Evolutionary conservation across 495 filamentous ascomycete genomes (phyloP).

Genomic region (Penicillium flavigenum): DNA sequence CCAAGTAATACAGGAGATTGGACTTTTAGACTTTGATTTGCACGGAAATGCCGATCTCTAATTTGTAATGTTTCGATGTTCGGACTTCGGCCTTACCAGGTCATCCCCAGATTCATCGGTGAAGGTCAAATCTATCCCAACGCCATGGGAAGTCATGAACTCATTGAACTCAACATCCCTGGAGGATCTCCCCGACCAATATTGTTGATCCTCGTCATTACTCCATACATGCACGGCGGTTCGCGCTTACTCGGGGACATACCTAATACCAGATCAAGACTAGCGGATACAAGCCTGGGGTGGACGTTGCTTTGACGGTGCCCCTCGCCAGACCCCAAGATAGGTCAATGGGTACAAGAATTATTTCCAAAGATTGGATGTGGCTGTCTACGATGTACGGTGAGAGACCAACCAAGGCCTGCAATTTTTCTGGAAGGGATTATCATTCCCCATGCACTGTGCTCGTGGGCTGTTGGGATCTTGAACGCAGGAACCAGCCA

Average conservation of each 20-base stretch:
- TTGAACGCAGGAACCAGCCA: constrained; percentile 32
- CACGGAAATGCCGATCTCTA: constrained; percentile 1
- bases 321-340: not conserved
- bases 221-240: not conserved
- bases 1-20: not conserved
- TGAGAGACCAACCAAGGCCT: constrained; percentile 3
- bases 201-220: not conserved
- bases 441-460: not conserved
- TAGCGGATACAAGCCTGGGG: not conserved
- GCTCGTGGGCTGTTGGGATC: constrained; percentile 6
- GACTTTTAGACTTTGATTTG: not conserved
- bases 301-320: constrained; percentile 5
- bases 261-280: not conserved
- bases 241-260: constrained; percentile 7
- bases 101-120: not conserved
- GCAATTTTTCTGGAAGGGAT: not conserved
- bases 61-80: not conserved
- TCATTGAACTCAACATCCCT: not conserved
- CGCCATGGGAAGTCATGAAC: not conserved
- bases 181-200: not conserved
- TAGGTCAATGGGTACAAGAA: not conserved
- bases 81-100: not conserved
- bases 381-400: not conserved
- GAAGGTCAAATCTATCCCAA: not conserved
- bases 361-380: not conserved